Evolutionary conservation across 768 basidiomycete species (phyloP).

Genomic region (Tricholomella constricta): DNA sequence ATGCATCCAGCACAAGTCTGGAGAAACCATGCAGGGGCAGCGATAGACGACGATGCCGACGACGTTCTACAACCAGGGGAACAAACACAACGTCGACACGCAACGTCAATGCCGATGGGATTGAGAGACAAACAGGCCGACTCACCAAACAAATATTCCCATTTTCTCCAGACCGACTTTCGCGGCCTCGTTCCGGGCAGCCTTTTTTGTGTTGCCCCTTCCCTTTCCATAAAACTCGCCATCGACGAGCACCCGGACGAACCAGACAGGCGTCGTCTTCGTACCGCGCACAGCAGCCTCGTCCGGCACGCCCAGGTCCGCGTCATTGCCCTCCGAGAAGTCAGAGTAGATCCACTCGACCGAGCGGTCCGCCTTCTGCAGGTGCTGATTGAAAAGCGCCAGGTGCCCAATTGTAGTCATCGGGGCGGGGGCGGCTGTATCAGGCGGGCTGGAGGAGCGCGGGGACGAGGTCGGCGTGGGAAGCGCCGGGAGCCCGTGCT

Average conservation of each 20-base stretch:
- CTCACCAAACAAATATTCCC: constrained; percentile 57
- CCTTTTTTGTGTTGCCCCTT: constrained; percentile 74
- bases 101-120: background rate
- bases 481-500: constrained; percentile 62
- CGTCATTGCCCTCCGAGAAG: constrained; percentile 11
- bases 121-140: constrained; percentile 18
- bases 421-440: constrained; percentile 17
- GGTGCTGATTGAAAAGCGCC: constrained; percentile 76
- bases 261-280: constrained; percentile 78
- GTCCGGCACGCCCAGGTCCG: constrained; percentile 17
- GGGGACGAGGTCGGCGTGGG: constrained; percentile 26
- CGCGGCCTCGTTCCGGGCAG: constrained; percentile 80
- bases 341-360: constrained; percentile 77
- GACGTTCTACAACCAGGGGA: constrained; percentile 8
- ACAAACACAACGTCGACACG: too few species aligned
- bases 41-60: background rate
- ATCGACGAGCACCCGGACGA: constrained; percentile 62
- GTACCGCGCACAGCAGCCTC: constrained; percentile 39
- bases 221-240: constrained; percentile 63
- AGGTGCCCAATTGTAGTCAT: constrained; percentile 59
- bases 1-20: constrained; percentile 56
- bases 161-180: constrained; percentile 66
- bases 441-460: constrained; percentile 20
- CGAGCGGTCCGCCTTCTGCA: constrained; percentile 56
- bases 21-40: constrained; percentile 50